Evolutionary conservation across 768 basidiomycete species (phyloP), one percentile per base, ranked within the genome.

Genomic region (Calocera cornea): DNA sequence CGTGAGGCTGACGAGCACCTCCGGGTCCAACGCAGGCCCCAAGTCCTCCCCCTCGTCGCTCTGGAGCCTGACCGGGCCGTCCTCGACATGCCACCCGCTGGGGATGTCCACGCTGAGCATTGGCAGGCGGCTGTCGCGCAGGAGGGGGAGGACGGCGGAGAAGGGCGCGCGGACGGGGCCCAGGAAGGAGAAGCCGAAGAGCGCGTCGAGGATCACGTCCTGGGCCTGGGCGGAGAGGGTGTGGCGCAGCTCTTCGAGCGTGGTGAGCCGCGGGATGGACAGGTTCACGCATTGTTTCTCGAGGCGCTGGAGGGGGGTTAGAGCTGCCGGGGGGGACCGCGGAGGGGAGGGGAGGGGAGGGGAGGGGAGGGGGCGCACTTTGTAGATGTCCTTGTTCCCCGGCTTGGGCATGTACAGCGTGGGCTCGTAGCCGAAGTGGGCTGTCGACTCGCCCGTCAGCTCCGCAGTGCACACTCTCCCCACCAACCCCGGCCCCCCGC

Each of bases 171-270:
- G 88, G 3, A 94, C 83, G 38, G 97, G 95, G 0, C 89, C 88
- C 68, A 88, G 82, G 84, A 98, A 99, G 0, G 95, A 97, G 79
- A 99, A 98, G 2, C 95, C 97, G 72, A 99, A 99, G 67, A 99
- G 89, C 2, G 95, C 92, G 74, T 99, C 97, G 66, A 99, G 81
- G 22, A 98, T 83, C 47, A 97, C 86, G 75, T 97, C 90, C 2
- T 85, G 84, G 34, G 82, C 90, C 2, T 85, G 84, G 34, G 82
- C 79, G 7, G 79, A 73, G 40, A 89, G 80, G 5, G 83, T 83
- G 47, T 78, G 74, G 60, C 77, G 75, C 22, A 90, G 81, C 29
- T 70, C 65, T 64, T 60, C 2, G 64, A 68, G 8, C 36, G 79
- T 79, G 1, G 83, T 79, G 31, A 95, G 74, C 2, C 88, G 85